Evolutionary conservation across 768 basidiomycete species (phyloP).

Genomic region (Auricularia sp.): DNA sequence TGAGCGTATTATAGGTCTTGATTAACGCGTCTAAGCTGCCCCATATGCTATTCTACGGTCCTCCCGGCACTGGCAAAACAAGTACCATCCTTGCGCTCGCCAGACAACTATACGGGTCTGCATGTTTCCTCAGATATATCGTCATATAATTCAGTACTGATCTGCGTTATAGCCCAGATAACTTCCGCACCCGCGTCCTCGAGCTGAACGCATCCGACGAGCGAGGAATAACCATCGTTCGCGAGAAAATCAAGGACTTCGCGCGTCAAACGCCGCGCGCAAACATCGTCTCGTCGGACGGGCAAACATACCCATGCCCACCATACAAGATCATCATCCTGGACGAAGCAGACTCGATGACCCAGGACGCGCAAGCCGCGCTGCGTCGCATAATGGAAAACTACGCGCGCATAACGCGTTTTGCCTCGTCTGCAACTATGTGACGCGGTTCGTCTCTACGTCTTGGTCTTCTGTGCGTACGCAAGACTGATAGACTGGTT

Average conservation of each 20-base stretch:
- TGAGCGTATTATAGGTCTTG: not conserved
- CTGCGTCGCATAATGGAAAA: constrained; percentile 98
- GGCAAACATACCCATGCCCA: constrained; percentile 85
- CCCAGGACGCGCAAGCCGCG: constrained; percentile 96
- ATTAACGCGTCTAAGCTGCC: constrained; percentile 53
- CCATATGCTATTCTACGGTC: constrained; percentile 99
- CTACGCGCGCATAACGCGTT: constrained; percentile 93
- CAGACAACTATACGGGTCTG: constrained; percentile 88
- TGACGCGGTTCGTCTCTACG: constrained; percentile 63
- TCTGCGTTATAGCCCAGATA: constrained; percentile 61
- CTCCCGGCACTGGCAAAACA: constrained; percentile 97
- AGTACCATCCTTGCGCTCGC: constrained; percentile 93
- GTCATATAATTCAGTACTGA: not conserved
- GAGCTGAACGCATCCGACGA: constrained; percentile 99
- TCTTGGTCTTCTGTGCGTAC: not conserved
- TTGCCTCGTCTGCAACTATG: constrained; percentile 99
- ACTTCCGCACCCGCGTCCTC: constrained; percentile 85
- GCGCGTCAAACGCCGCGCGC: constrained; percentile 86
- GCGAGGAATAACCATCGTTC: constrained; percentile 90
- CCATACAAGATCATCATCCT: constrained; percentile 98
- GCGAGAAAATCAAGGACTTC: constrained; percentile 98
- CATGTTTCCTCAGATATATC: not conserved
- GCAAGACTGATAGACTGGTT: not conserved
- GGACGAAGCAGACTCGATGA: constrained; percentile 99
- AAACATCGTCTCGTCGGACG: constrained; percentile 61